phyloP scores from a whole-genome alignment of 306 rosid genomes.

The Prunus fruticosa region DNA sequence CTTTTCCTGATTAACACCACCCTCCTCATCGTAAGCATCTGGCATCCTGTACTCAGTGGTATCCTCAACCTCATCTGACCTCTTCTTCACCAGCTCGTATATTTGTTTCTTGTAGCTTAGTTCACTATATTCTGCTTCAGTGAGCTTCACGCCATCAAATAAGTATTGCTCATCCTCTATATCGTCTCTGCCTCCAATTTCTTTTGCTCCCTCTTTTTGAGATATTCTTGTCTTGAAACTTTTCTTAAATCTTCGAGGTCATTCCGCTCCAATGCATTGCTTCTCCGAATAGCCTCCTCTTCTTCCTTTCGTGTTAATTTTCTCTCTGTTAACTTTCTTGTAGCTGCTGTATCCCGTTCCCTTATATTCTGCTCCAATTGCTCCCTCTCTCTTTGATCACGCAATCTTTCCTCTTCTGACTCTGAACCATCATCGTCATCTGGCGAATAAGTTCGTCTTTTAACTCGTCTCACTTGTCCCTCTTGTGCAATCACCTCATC shows the following conservation, averaged over 20 bases:
- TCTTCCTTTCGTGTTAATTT: constrained; percentile 71
- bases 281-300: constrained; percentile 85
- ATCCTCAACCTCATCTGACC: constrained; percentile 70
- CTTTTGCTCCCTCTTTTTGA: constrained; percentile 90
- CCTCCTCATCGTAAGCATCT: constrained; percentile 86
- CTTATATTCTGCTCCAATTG: constrained; percentile 73
- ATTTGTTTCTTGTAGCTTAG: constrained; percentile 75
- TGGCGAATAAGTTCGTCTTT: constrained; percentile 42
- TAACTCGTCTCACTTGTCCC: constrained; percentile 57
- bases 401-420: constrained; percentile 89
- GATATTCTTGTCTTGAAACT: constrained; percentile 83
- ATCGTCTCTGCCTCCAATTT: constrained; percentile 87
- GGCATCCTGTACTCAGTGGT: constrained; percentile 86
- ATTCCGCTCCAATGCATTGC: constrained; percentile 56
- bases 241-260: constrained; percentile 52
- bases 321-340: constrained; percentile 74
- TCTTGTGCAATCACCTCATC: constrained; percentile 57
- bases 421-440: constrained; percentile 71
- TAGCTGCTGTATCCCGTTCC: constrained; percentile 77
- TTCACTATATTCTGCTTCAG: constrained; percentile 67
- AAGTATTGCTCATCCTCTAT: constrained; percentile 92
- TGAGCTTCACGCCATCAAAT: constrained; percentile 69
- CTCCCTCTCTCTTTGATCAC: constrained; percentile 90
- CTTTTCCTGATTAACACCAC: constrained; percentile 81
- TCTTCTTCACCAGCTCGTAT: constrained; percentile 71